phyloP scores from a whole-genome alignment of 108 stramenopile genomes.

The Phaeodactylum tricornutum region DNA sequence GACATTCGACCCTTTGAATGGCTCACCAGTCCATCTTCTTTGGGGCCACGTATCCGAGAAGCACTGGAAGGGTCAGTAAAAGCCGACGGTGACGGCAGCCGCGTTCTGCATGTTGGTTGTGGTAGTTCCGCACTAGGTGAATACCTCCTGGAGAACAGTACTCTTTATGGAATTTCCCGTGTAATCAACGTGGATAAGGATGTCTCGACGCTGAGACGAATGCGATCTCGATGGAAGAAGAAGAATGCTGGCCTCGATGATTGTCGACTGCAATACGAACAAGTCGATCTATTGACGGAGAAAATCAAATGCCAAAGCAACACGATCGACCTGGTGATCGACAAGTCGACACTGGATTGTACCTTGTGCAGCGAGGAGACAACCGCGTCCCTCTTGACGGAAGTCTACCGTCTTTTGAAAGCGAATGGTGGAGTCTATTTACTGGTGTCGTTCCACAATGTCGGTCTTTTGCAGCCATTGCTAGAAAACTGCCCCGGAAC shows the following conservation, averaged over 20 bases:
- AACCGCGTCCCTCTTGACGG: conserved; percentile 41
- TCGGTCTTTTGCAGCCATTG: conserved; percentile 42
- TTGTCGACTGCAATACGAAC: too few species aligned
- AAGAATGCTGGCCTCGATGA: too few species aligned
- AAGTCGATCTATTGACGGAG: conserved; percentile 6
- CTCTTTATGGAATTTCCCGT: conserved; percentile 18
- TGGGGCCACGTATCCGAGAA: conserved; percentile 9
- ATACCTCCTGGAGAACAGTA: conserved; percentile 21
- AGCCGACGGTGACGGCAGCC: neutral
- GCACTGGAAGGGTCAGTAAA: neutral
- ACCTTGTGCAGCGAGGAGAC: conserved; percentile 57
- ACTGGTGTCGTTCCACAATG: conserved; percentile 62
- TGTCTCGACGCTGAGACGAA: conserved; percentile 27
- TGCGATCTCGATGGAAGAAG: conserved; percentile 54
- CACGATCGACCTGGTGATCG: conserved; percentile 57
- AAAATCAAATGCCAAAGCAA: neutral
- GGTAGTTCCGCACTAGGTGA: conserved; percentile 71
- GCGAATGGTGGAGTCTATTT: conserved; percentile 54
- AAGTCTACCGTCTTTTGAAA: conserved; percentile 49
- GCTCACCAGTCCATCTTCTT: conserved; percentile 33
- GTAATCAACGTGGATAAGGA: conserved; percentile 72
- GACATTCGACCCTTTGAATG: conserved; percentile 21
- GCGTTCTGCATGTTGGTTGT: conserved; percentile 55
- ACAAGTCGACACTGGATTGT: conserved; percentile 82
- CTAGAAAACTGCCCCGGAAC: conserved; percentile 58